Percentiles rank a stretch among this genome's conserved stretches.
These are phyloP conservation scores for Arthromyces matolae DNA, from an alignment of 768 basidiomycete species.

Conservation along the genomic window DNA sequence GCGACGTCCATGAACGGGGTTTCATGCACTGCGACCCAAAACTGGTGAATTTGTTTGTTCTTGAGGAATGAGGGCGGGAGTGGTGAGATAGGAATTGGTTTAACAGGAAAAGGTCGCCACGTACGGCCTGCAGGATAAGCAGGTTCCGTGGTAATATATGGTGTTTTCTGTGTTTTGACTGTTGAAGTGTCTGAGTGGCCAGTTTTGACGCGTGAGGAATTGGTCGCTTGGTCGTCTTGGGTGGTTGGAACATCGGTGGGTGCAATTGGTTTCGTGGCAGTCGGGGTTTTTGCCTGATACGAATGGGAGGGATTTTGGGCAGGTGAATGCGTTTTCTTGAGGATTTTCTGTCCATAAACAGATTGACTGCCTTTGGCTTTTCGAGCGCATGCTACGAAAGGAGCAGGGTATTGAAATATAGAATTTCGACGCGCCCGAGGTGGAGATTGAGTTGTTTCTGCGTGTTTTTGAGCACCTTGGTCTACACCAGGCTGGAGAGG, in stretches of 20 bases:
- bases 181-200: not conserved
- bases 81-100: not conserved
- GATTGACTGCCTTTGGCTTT: too few relatives aligned
- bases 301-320: too few relatives aligned
- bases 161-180: not conserved
- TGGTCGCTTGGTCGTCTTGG: not conserved
- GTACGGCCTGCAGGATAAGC: conserved; percentile 25
- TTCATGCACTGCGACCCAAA: conserved; percentile 18
- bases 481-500: too few relatives aligned
- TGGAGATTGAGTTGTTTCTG: too few relatives aligned
- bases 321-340: too few relatives aligned
- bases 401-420: not conserved
- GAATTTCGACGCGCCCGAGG: too few relatives aligned
- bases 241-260: not conserved
- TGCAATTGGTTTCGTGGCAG: not conserved
- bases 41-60: conserved; percentile 10
- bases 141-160: conserved; percentile 3
- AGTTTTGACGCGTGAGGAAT: not conserved
- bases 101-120: conserved; percentile 19
- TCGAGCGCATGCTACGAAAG: too few relatives aligned
- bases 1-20: conserved; percentile 25
- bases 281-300: too few relatives aligned
- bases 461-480: not conserved
- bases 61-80: conserved; percentile 4
- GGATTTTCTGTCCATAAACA: too few relatives aligned